A percentile compares a stretch with the other conserved stretches of the same genome.
phyloP scores from a whole-genome alignment of 768 basidiomycete species.

The Royoungia palumana region DNA sequence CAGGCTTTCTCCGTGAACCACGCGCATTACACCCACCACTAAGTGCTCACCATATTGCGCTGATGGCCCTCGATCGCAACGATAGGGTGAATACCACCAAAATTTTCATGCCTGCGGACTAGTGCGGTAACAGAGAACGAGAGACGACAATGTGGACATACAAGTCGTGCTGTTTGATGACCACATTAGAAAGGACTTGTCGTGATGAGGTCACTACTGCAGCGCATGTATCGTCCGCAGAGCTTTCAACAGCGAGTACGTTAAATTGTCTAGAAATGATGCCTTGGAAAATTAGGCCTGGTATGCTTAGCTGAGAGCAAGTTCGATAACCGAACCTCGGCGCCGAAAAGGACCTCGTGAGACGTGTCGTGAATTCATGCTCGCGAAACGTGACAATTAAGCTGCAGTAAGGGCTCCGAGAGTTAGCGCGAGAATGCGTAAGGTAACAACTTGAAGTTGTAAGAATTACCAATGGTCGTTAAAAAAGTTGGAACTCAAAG shows the following conservation, averaged over 20 bases:
- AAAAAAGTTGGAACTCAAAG: too few species aligned
- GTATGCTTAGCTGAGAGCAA: neutral
- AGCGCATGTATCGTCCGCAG: conserved; percentile 92
- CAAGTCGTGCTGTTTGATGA: conserved; percentile 68
- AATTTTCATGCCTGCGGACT: conserved; percentile 21
- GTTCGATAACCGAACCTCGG: neutral
- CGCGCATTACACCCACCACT: neutral
- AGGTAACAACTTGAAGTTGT: too few species aligned
- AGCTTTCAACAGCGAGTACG: conserved; percentile 71
- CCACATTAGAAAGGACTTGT: conserved; percentile 76
- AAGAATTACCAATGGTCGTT: too few species aligned
- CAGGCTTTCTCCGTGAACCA: neutral
- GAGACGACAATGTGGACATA: neutral
- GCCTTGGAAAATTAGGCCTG: conserved; percentile 34
- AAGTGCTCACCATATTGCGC: conserved; percentile 58
- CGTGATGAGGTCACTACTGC: conserved; percentile 75
- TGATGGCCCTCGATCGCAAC: conserved; percentile 78
- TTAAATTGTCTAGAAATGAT: too few species aligned
- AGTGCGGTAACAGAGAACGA: neutral
- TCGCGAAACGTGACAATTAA: neutral
- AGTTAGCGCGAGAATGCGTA: neutral
- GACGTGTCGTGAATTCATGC: neutral
- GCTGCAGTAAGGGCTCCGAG: neutral
- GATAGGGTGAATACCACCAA: conserved; percentile 76
- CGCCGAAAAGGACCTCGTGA: neutral